Evolutionary conservation across 805 yeast species (phyloP).

Genomic region (Candida qinlingensis): DNA sequence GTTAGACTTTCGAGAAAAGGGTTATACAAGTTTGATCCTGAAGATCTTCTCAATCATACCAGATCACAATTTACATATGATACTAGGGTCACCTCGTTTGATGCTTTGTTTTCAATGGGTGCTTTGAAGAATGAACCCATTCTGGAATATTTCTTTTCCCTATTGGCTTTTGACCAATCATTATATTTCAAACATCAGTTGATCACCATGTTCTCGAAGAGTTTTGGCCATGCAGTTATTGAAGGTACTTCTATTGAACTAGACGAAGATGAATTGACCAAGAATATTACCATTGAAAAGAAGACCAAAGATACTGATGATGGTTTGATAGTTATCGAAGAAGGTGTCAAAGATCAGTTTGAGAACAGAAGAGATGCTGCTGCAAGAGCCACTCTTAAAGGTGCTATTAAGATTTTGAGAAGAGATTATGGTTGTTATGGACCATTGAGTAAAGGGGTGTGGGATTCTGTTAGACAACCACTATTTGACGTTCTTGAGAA

Average conservation of each 20-base stretch:
- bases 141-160: constrained; percentile 55
- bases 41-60: constrained; percentile 52
- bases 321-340: constrained; percentile 51
- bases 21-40: constrained; percentile 42
- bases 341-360: constrained; percentile 38
- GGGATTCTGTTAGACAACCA: constrained; percentile 66
- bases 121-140: constrained; percentile 65
- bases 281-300: constrained; percentile 9
- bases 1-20: constrained; percentile 55
- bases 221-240: constrained; percentile 64
- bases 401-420: constrained; percentile 60
- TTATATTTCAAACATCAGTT: constrained; percentile 46
- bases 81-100: constrained; percentile 62
- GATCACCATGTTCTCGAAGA: constrained; percentile 39
- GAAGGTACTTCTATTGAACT: constrained; percentile 52
- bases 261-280: constrained; percentile 59
- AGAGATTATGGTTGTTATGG: constrained; percentile 48
- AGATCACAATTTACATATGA: constrained; percentile 40
- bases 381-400: constrained; percentile 59
- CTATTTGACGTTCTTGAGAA: constrained; percentile 53
- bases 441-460: constrained; percentile 55
- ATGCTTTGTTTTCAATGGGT: constrained; percentile 66
- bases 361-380: constrained; percentile 55
- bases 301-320: constrained; percentile 19
- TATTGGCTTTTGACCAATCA: constrained; percentile 51